A percentile compares a stretch with the other conserved stretches of the same genome.
Evolutionary conservation across 495 filamentous ascomycete species (phyloP).

Genomic region (Antarctomyces pellizariae): DNA sequence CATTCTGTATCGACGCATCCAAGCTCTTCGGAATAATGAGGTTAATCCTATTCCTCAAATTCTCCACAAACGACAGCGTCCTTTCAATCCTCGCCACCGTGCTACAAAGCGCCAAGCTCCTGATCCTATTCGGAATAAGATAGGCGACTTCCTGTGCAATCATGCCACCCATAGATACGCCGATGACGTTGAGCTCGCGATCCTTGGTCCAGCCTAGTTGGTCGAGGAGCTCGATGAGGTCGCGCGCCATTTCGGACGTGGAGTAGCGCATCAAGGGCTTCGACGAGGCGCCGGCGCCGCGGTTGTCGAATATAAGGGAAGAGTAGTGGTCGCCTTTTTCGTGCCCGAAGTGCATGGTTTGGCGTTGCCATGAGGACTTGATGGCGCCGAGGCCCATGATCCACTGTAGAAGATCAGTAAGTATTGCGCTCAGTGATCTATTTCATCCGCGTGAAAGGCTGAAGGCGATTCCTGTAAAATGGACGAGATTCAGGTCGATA

Average conservation of each 20-base stretch:
- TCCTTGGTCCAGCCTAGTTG: slow-evolving; percentile 40
- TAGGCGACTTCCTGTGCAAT: slow-evolving; percentile 45
- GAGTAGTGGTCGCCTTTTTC: slow-evolving; percentile 39
- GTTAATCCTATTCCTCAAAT: slow-evolving; percentile 40
- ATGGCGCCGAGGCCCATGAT: slow-evolving; percentile 41
- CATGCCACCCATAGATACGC: slow-evolving; percentile 67
- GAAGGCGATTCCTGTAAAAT: too few species aligned
- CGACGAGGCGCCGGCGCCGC: slow-evolving; percentile 50
- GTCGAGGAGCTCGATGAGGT: slow-evolving; percentile 42
- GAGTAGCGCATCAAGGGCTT: slow-evolving; percentile 50
- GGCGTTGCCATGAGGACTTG: slow-evolving; percentile 45
- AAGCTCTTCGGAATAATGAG: slow-evolving; percentile 47
- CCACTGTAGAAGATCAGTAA: slow-evolving; percentile 18
- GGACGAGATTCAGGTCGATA: too few species aligned
- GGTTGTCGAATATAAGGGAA: slow-evolving; percentile 53
- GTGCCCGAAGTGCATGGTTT: slow-evolving; percentile 56
- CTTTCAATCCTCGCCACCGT: slow-evolving; percentile 51
- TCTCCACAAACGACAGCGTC: slow-evolving; percentile 28
- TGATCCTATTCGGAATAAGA: slow-evolving; percentile 35
- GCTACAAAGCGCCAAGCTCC: slow-evolving; percentile 41
- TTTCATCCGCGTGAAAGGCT: slow-evolving; percentile 3
- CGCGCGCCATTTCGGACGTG: slow-evolving; percentile 53
- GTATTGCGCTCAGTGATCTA: background rate
- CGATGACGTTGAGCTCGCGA: slow-evolving; percentile 42
- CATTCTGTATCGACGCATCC: slow-evolving; percentile 22